phyloP scores from a whole-genome alignment of 2,329 filamentous ascomycete genomes.

The Cercospora zeae-maydis region DNA sequence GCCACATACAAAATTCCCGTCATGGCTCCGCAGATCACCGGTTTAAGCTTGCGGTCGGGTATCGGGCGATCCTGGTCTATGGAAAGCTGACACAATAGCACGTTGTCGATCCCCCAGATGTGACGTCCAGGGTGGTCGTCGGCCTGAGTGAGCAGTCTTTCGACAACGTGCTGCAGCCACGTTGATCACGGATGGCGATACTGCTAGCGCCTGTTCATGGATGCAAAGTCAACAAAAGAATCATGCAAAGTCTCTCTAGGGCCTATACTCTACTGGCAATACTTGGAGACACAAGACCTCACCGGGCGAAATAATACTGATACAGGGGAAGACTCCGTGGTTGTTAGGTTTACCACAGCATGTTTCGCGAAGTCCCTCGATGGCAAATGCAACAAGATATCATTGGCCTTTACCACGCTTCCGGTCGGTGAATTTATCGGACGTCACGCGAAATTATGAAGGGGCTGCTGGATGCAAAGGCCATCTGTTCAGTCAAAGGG shows the following conservation, averaged over 20 bases:
- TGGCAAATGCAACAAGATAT: background rate
- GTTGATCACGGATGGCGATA: background rate
- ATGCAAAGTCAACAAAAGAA: background rate
- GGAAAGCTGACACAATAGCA: background rate
- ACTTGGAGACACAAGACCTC: too few relatives aligned
- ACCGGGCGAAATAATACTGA: too few relatives aligned
- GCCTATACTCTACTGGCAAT: background rate
- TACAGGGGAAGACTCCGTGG: background rate
- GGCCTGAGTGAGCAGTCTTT: background rate
- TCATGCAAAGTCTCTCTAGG: background rate
- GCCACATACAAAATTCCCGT: background rate
- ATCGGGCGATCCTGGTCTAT: background rate
- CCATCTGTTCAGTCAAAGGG: background rate
- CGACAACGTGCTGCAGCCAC: background rate
- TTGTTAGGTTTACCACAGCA: background rate
- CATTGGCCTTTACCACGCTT: background rate
- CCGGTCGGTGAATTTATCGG: background rate
- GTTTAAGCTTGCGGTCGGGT: background rate
- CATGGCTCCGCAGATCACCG: background rate
- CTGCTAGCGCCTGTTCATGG: background rate
- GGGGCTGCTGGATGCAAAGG: background rate
- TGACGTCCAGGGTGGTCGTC: background rate
- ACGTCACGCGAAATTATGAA: background rate
- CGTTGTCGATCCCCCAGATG: background rate
- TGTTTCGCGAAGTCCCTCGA: background rate